phyloP scores from a whole-genome alignment of 116 monocot species.

The Phalaenopsis hybrid region DNA sequence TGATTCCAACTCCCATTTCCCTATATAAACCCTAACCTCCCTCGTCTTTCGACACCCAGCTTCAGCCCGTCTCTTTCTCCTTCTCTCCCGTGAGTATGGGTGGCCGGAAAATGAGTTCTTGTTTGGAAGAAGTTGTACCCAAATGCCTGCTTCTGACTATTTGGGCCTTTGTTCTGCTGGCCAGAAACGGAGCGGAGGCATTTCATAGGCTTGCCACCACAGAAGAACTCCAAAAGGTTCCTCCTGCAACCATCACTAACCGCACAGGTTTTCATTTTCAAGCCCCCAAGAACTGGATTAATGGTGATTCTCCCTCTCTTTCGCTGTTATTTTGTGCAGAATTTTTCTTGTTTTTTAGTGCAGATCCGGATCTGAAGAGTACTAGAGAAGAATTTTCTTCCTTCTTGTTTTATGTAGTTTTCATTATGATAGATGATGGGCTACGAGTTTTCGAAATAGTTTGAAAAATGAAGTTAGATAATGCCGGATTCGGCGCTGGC shows the following conservation, averaged over 20 bases:
- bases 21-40: constrained; percentile 8
- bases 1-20: too few relatives aligned
- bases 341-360: too few relatives aligned
- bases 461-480: too few relatives aligned
- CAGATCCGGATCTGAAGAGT: too few relatives aligned
- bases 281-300: constrained; percentile 55
- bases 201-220: constrained; percentile 12
- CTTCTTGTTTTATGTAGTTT: too few relatives aligned
- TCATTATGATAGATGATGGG: too few relatives aligned
- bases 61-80: background rate
- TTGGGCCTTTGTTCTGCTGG: background rate
- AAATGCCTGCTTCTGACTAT: background rate
- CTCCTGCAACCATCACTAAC: constrained; percentile 7
- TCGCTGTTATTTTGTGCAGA: background rate
- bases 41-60: background rate
- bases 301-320: constrained; percentile 25
- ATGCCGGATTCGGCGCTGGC: too few relatives aligned
- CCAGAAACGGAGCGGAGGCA: constrained; percentile 9
- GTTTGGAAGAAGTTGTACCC: background rate
- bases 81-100: background rate
- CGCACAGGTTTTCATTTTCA: constrained; percentile 51
- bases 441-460: too few relatives aligned
- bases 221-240: constrained; percentile 9
- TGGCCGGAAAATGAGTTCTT: background rate
- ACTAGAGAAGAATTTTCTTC: too few relatives aligned